Percentiles rank a stretch among this genome's conserved stretches.
phyloP scores from a whole-genome alignment of 768 basidiomycete species.

The Rhodotorula paludigena region DNA sequence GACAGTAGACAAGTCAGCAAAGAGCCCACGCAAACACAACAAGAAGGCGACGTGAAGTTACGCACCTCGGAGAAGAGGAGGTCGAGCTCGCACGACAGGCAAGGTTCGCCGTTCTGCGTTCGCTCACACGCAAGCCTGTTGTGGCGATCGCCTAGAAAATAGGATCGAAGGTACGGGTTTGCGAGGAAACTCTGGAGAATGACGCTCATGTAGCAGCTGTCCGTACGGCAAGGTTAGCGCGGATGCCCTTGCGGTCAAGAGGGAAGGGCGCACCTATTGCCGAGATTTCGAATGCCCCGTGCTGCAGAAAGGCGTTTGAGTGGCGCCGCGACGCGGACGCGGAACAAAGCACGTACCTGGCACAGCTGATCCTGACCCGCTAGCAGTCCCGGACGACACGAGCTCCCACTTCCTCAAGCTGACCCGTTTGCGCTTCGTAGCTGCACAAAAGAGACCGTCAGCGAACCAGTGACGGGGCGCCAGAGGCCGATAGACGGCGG shows the following conservation, averaged over 20 bases:
- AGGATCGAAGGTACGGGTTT: slow-evolving; percentile 82
- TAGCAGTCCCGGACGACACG: background rate
- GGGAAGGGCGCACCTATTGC: slow-evolving; percentile 46
- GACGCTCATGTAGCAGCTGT: slow-evolving; percentile 91
- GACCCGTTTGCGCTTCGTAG: slow-evolving; percentile 15
- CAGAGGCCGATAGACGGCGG: background rate
- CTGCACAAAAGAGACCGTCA: background rate
- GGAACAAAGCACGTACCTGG: slow-evolving; percentile 4
- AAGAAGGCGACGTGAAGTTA: background rate
- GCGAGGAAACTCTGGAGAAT: slow-evolving; percentile 82
- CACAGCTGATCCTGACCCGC: background rate
- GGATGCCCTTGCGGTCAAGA: slow-evolving; percentile 59
- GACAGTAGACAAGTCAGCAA: background rate
- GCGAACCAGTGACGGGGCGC: background rate
- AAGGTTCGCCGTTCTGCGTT: slow-evolving; percentile 37
- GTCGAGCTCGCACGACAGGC: slow-evolving; percentile 33
- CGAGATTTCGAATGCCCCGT: slow-evolving; percentile 35
- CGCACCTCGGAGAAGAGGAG: slow-evolving; percentile 63
- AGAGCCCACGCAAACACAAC: background rate
- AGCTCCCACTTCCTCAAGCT: slow-evolving; percentile 2
- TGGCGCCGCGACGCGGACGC: fast-evolving
- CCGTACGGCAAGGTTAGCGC: slow-evolving; percentile 46
- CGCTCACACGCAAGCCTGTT: slow-evolving; percentile 60
- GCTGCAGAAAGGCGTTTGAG: background rate
- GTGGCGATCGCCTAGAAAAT: slow-evolving; percentile 86